Base-by-base conservation (phyloP, 257 asterid species). In the Cruciata laevipes region DNA sequence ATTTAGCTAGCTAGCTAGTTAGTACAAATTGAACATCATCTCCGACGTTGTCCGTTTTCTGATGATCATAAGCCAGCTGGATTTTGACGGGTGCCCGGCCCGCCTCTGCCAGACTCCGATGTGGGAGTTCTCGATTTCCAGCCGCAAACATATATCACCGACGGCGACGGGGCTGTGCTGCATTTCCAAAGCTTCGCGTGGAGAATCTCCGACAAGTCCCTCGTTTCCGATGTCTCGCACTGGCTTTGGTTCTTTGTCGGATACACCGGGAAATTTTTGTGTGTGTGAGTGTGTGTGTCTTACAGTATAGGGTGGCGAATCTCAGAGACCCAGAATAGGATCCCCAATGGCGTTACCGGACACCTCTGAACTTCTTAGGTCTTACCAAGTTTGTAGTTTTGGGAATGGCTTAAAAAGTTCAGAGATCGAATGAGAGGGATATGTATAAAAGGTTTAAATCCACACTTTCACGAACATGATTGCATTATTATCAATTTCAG, bases 281-380 rank as follows among this genome's bases (percentile, higher is more conserved):
- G 30, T 27, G 30, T 27, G n/a, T n/a, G n/a, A n/a, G n/a, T n/a
- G n/a, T n/a, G 30, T 27, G 64, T 18, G 17, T 21, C 69, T 77
- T 90, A 90, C 97, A 90, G 81, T 47, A 88, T 67, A 7, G 97
- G 97, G 30, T 90, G 97, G 58, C 97, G 96, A 70, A 88, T 91
- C 78, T 91, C 97, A 37, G 97, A 91, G 66, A 91, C 97, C 97
- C 97, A 91, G n/a, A n/a, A n/a, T n/a, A n/a, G 67, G 97, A 88
- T 52, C 97, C 97, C 97, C 96, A 91, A 61, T 91, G 95, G 67
- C 97, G 95, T 60, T 91, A 96, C 71, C 97, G 78, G 79, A 91
- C 97, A 59, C 97, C 96, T 78, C 97, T 81, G 66, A 70, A 91
- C 75, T 91, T 91, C 80, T 76, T 90, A 1, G 87, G 61, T 10